Base-by-base conservation (phyloP, 2,329 filamentous ascomycete species). In the Phyllosticta paracitricarpa region DNA sequence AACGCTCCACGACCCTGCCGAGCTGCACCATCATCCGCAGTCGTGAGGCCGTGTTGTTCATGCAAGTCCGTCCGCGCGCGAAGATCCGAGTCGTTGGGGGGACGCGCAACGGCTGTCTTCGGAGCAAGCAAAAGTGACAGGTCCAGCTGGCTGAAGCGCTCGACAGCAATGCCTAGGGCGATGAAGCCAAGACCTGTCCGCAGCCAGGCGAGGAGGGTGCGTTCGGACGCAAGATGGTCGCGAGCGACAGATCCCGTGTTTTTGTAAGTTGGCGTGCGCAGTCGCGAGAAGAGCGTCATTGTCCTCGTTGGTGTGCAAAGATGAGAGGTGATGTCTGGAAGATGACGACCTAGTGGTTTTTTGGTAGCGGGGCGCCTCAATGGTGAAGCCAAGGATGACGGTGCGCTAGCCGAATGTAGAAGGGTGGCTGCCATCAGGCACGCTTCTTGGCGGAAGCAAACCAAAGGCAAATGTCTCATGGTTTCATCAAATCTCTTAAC, bases 201-300 rank as follows among this genome's bases (percentile, higher is more conserved):
- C 10, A 78, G 76, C 80, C 79, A 82, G 30, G 79, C 77, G 22
- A 82, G 75, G 65, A 80, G 81, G 2, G 78, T 83, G 10, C 80
- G 76, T 67, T 83, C 81, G 54, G 77, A 78, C 22, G 81, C 81
- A 35, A 82, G 78, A 62, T 82, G 78, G 66, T 83, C 81, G 52
- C 79, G 76, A 9, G 79, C 79, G 28, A 78, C 73, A 12, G 75
- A 79, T 61, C 79, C 79, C 8, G 76, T 79, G 69, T 81, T 81
- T 61, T 75, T 71, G 66, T 63, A 67, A 61, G 64, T 24, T 22
- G 64, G 63, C 10, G 58, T 60, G 58, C 61, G 59, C 14, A 64
- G 55, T 51, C 61, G 63, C 25, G 53, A 33, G 33, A 64, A 53
- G 56, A 62, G 58, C 12, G 58, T 62, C 63, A 63, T 66, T 64